Percentiles rank a stretch among this genome's conserved stretches.
Conservation (phyloP, 768 basidiomycete genomes). For the Trametes coccinea region DNA sequence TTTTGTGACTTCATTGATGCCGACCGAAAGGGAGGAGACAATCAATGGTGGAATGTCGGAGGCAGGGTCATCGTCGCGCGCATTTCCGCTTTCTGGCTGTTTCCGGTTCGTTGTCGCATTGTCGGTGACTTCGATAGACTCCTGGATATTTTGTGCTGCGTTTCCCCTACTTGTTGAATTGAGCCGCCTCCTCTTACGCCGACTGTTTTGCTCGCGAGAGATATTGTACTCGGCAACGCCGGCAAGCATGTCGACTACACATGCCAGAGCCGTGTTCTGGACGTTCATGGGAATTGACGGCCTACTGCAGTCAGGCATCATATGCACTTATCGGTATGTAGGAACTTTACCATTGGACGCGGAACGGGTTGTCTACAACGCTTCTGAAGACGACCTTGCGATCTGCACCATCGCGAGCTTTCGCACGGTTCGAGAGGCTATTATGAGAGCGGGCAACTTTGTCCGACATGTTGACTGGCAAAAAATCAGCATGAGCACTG, state of each 20-base stretch:
- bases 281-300: slow-evolving; percentile 53
- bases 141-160: too few species aligned
- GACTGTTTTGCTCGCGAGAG: slow-evolving; percentile 31
- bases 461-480: slow-evolving; percentile 42
- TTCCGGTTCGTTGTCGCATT: too few species aligned
- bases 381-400: slow-evolving; percentile 68
- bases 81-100: background rate
- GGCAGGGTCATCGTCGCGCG: background rate
- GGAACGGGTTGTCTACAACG: slow-evolving; percentile 72
- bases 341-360: slow-evolving; percentile 57
- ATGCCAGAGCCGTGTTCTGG: slow-evolving; percentile 60
- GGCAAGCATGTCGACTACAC: slow-evolving; percentile 49
- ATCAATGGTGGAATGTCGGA: slow-evolving; percentile 23
- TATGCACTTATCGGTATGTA: too few species aligned
- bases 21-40: slow-evolving; percentile 53
- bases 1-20: slow-evolving; percentile 83
- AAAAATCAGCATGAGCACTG: background rate
- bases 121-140: too few species aligned
- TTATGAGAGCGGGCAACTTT: slow-evolving; percentile 53
- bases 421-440: slow-evolving; percentile 66
- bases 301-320: slow-evolving; percentile 19
- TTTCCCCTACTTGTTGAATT: background rate
- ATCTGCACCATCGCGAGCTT: slow-evolving; percentile 44
- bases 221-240: slow-evolving; percentile 50
- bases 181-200: slow-evolving; percentile 43